Base-by-base conservation (phyloP, 768 basidiomycete genomes). In the Russula virescens region DNA sequence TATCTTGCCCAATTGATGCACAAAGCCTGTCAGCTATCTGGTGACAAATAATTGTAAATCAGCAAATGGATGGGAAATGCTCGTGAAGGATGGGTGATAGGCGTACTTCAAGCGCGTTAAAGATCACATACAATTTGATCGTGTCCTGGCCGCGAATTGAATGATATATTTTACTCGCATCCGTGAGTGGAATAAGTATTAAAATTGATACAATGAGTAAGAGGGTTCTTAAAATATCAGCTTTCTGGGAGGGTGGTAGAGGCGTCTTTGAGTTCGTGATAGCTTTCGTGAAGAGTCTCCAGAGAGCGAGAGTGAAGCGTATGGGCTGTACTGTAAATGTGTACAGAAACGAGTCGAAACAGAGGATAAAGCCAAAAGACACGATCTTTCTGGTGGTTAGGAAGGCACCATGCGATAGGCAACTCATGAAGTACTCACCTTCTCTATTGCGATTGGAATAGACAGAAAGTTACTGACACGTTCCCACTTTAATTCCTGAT, bases 121-220 rank as follows among this genome's bases (percentile, higher is more conserved):
- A 99, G 55, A 99, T 96, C 63, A 99, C 97, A 76, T 98, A 98
- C 53, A 99, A 75, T 76, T 98, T 99, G 77, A 99, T 96, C 2
- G 94, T 97, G 68, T 99, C 97, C 74, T 98, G 97, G 0, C 95
- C 96, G 23, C 97, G 86, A 59, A 99, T 98, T 18, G 88, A 89
- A 70, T 99, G 97, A 69, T 99, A 99, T 68, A 99, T 96, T 77
- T 95, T 94, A 75, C 94, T 96, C 11, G 94, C 90, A 71, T 99
- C 96, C 8, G 95, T 94, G 45, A 94, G 80, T 2, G 89, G 87
- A 38, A 86, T 80, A 5, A 98, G 78, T 23, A 95, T 80, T 19
- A 85, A 66, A 51, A 94, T 81, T 0, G 94, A 90, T 28, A 87
- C 71, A 1, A 87, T 71, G 23, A 99, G 80, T 3, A 99, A 79